Evolutionary conservation across 169 alveolate genomes (phyloP), one percentile per base, ranked within the genome.

Genomic region (Eimeria sp.): DNA sequence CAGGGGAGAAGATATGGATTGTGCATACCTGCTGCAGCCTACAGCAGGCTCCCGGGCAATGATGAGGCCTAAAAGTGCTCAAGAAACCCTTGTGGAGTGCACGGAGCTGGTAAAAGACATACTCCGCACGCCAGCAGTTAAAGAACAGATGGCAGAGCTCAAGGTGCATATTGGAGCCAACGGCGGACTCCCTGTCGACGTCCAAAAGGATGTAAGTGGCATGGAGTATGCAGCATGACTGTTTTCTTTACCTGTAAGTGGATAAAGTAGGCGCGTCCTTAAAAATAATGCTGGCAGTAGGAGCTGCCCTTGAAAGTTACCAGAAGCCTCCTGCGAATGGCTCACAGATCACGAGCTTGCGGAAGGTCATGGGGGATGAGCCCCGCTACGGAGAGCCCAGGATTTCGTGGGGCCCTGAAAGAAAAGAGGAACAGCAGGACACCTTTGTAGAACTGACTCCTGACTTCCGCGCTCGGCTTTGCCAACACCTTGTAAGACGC

Each of bases 381-480:
- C 78, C 16, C 13, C 52, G 66, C 93, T 87, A 40, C 33, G 93
- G 93, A n/a, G 82, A 87, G 66, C 66, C 93, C 54, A 10, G 82
- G 72, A 87, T 87, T 52, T 87, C 93, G 83, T 87, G 93, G 93
- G 93, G 93, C 52, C 40, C 93, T 9, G 54, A 40, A 58, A 37
- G 56, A 37, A 40, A 11, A n/a, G 78, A 60, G 64, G 82, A 43
- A 11, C 78, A 87, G 80, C 78, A 87, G 23, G 93, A 87, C 46
- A 64, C 78, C 23, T 83, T 30, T 56, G 93, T 64, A 0, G 82
- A 87, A 18, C 93, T 87, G 66, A 37, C 83, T 64, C 77, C 93
- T 20, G 93, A 87, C 43, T 87, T 87, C 52, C 93, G 93, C 62
- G 82, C 78, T n/a, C 66, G 82, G 82, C 82, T 87, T 64, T 87